Percentiles rank a stretch among this genome's conserved stretches.
phyloP scores from a whole-genome alignment of 2,329 filamentous ascomycete species.

The Calycina herbarum region DNA sequence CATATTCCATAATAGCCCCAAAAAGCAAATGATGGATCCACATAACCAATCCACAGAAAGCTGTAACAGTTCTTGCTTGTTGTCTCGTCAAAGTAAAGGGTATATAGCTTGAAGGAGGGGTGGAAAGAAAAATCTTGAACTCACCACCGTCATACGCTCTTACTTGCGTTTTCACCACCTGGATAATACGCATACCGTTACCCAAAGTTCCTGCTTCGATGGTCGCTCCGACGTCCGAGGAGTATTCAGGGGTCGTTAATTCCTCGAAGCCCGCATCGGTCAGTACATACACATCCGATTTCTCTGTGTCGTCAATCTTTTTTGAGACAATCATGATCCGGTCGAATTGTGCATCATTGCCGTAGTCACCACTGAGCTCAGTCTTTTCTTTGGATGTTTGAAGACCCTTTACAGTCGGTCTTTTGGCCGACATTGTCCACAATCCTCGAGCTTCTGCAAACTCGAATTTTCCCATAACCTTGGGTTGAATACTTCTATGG shows the following conservation, averaged over 20 bases:
- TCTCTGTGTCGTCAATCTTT: conserved; percentile 60
- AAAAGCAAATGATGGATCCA: conserved; percentile 27
- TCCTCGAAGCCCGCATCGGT: conserved; percentile 74
- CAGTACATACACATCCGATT: conserved; percentile 77
- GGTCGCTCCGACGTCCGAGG: conserved; percentile 77
- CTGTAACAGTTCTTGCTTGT: conserved; percentile 20
- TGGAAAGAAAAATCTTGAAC: conserved; percentile 39
- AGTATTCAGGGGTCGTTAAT: conserved; percentile 83
- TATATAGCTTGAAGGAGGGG: conserved; percentile 1
- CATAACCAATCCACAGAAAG: conserved; percentile 13
- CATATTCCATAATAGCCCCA: conserved; percentile 37
- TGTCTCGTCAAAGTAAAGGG: conserved; percentile 14
- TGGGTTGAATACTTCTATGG: conserved; percentile 75
- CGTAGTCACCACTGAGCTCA: conserved; percentile 51
- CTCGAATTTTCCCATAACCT: conserved; percentile 66
- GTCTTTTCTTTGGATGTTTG: conserved; percentile 49
- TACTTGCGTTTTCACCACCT: conserved; percentile 83
- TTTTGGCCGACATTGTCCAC: conserved; percentile 77
- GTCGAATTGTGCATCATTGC: conserved; percentile 64
- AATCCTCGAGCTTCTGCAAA: conserved; percentile 73
- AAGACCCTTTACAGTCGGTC: conserved; percentile 61
- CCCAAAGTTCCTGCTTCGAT: conserved; percentile 83
- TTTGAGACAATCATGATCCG: conserved; percentile 84
- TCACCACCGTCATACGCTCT: conserved; percentile 86
- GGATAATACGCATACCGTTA: conserved; percentile 78